Evolutionary conservation across 2,329 filamentous ascomycete species (phyloP), one percentile per base, ranked within the genome.

Genomic region (Arthrobotrys entomopaga): DNA sequence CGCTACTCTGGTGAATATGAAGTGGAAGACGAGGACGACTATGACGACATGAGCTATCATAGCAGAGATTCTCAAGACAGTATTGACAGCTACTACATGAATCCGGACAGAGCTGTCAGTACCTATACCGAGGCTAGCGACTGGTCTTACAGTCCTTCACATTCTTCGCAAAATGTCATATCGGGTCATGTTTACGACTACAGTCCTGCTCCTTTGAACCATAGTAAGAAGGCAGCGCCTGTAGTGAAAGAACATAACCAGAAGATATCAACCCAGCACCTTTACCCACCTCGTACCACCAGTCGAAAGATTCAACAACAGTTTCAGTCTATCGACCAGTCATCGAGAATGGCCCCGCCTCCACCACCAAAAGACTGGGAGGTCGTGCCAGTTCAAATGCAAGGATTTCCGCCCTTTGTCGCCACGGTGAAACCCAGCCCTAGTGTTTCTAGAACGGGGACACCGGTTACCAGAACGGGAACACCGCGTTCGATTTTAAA

Each of bases 351-450:
- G 11, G 46, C 57, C 5, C 70, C 70, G 40, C 63, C 63, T 19
- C 49, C 50, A 13, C 70, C 70, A 38, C 70, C 70, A 38, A 74
- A 74, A 52, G 70, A 74, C 49, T 74, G 63, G 63, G 70, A 58
- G 34, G 63, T 64, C 8, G 52, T 74, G 2, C 50, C 63, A 34
- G 34, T 74, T 11, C 42, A 49, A 8, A 66, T 73, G 13, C 54
- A 54, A 15, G 54, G 38, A 2, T 66, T 56, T 24, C 56, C 54
- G 26, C 42, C 26, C 2, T 66, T 65, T 26, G 60, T 65, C 10
- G 46, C 69, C 8, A 19, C 56, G n/a, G 38, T 73, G 11, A 73
- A 60, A 13, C 38, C 60, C 1, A 43, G 20, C n/a, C 29, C 40
- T 13, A 34, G 40, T 11, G 29, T 34, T 34, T 34, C 29, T 10